These are phyloP conservation scores for Ceratobasidium sp. DNA, from an alignment of 1,284 basidiomycete species.

Conservation along the genomic window DNA sequence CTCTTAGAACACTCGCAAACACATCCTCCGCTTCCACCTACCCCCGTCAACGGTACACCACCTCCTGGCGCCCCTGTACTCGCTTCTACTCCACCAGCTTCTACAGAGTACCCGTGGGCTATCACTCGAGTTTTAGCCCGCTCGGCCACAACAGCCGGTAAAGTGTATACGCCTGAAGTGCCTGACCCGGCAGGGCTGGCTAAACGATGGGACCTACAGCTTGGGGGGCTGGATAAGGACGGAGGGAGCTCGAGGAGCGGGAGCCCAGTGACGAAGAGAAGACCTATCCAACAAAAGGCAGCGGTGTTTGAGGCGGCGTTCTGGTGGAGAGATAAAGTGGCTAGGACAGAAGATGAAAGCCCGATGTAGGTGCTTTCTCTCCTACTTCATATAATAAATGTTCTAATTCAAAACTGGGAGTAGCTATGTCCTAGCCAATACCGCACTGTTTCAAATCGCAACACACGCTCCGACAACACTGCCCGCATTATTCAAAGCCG, in stretches of 20 bases:
- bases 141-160: conserved; percentile 61
- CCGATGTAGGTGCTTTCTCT: conserved; percentile 68
- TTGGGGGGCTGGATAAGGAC: conserved; percentile 72
- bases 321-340: conserved; percentile 86
- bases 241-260: conserved; percentile 70
- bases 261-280: neutral
- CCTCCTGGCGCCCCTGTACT: conserved; percentile 30
- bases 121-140: conserved; percentile 55
- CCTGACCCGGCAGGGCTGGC: conserved; percentile 35
- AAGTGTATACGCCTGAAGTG: conserved; percentile 27
- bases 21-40: conserved; percentile 50
- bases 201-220: conserved; percentile 69
- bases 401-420: neutral
- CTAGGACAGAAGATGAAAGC: conserved; percentile 91
- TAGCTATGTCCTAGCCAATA: conserved; percentile 29
- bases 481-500: conserved; percentile 20
- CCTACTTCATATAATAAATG: conserved; percentile 5
- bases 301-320: conserved; percentile 84
- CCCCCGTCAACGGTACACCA: conserved; percentile 35
- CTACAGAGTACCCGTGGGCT: conserved; percentile 48
- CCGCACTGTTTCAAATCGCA: conserved; percentile 44
- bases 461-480: conserved; percentile 30
- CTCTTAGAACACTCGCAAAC: conserved; percentile 70
- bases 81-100: conserved; percentile 31
- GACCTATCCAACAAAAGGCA: conserved; percentile 61